Base-by-base conservation (phyloP, 2,329 filamentous ascomycete species). In the Sphaerulina populicola region DNA sequence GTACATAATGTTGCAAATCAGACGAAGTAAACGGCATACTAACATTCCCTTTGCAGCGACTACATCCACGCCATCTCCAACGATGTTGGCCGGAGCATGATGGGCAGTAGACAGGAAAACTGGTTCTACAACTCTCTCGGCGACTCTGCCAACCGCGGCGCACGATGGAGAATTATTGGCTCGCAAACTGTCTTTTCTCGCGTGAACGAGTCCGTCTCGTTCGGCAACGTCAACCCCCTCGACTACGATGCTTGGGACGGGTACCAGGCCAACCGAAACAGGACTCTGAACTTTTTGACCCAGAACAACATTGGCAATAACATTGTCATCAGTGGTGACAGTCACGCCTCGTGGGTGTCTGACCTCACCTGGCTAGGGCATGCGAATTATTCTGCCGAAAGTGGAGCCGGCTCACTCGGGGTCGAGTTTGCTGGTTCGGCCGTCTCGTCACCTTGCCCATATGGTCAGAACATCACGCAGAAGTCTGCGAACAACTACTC, bases 31-130 rank as follows among this genome's bases (percentile, higher is more conserved):
- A 3, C 5, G 12, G 1, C 18, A 58, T 49, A 36, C 46, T 42
- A 27, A 36, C 29, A 27, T 8, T 18, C 1, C 57, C 6, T 53
- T 51, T 61, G 61, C 49, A 66, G 62, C 18, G 62, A 64, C 47
- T 66, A 66, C 52, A 57, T 65, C 40, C 62, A 62, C 53, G 79
- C 71, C 1, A 83, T 88, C 52, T 79, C 75, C 14, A 77, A 87
- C 57, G 83, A 88, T 50, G 79, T 82, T 2, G 77, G 80, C 5
- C 78, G 85, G 3, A 78, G 77, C 0, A 69, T 89, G 57, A 88
- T 89, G 83, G 85, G 85, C 2, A 72, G 76, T 1, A 77, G 77
- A 9, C 85, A 89, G 64, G 86, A 89, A 66, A 78, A 79, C 59
- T 89, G 86, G 86, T 83, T 87, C 68, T 85, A 85, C 64, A 73